Evolutionary conservation across 73 alveolate species (phyloP).

Genomic region (Tetrahymena borealis): DNA sequence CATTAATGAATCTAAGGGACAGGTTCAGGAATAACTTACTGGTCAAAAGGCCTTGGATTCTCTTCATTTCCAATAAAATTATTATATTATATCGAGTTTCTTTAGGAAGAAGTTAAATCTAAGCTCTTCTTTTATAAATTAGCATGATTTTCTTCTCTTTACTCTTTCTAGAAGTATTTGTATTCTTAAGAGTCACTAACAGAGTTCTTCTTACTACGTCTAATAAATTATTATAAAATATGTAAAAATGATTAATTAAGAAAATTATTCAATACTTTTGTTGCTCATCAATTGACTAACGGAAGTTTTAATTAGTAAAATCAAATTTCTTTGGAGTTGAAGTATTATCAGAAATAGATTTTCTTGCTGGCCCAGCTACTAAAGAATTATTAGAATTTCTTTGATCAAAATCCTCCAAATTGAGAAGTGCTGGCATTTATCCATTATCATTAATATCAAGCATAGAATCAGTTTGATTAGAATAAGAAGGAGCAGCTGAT

Average conservation of each 20-base stretch:
- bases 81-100: background rate
- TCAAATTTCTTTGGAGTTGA: background rate
- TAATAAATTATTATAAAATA: background rate
- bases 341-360: background rate
- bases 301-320: background rate
- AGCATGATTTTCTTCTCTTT: background rate
- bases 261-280: background rate
- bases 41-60: background rate
- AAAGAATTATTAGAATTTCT: background rate
- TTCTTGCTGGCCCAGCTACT: background rate
- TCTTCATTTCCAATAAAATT: background rate
- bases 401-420: background rate
- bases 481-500: background rate
- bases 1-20: background rate
- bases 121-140: background rate
- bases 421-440: background rate
- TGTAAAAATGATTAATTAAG: background rate
- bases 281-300: background rate
- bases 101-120: background rate
- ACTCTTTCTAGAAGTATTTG: background rate
- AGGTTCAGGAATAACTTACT: background rate
- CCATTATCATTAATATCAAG: background rate
- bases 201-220: background rate
- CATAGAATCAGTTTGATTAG: background rate
- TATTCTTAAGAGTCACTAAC: background rate